Evolutionary conservation across 192 early-diverging fungal species (phyloP).

Genomic region (Radiomyces spectabilis): DNA sequence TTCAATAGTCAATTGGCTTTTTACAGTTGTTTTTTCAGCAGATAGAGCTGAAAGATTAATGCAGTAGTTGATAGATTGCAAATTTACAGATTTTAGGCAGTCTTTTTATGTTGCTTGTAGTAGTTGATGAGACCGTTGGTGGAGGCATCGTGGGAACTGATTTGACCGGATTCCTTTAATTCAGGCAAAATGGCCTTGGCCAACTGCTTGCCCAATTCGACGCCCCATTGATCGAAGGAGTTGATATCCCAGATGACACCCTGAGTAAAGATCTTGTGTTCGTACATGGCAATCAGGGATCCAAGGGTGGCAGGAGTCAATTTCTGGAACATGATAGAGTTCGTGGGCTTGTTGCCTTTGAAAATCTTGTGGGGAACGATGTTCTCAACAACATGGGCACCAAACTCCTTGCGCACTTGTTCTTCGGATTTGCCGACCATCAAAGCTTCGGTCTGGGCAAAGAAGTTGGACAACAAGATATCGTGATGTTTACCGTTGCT

Average conservation of each 20-base stretch:
- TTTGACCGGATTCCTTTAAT: conserved; percentile 48
- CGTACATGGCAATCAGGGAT: conserved; percentile 92
- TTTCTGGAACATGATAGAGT: conserved; percentile 91
- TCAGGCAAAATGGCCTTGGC: conserved; percentile 96
- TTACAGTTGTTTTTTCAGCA: too few species aligned
- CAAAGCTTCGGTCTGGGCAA: conserved; percentile 97
- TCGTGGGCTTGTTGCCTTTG: conserved; percentile 94
- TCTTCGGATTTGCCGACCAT: conserved; percentile 87
- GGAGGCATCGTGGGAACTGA: conserved; percentile 79
- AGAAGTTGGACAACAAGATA: conserved; percentile 97
- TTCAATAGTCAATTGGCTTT: too few species aligned
- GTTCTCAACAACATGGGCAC: conserved; percentile 51
- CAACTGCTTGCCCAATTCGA: conserved; percentile 98
- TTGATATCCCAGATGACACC: conserved; percentile 98
- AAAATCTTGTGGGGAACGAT: conserved; percentile 96
- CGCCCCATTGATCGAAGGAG: conserved; percentile 93
- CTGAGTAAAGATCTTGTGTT: conserved; percentile 99
- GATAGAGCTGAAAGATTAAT: too few species aligned
- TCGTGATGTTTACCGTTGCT: conserved; percentile 80
- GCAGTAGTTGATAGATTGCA: too few species aligned
- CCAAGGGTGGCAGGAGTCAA: conserved; percentile 88
- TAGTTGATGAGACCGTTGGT: conserved; percentile 98
- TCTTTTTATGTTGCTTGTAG: conserved; percentile 59
- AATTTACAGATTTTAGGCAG: too few species aligned
- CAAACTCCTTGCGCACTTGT: conserved; percentile 76